These are phyloP conservation scores for Neurospora sublineolata DNA, from an alignment of 495 filamentous ascomycete genomes.

Conservation along the genomic window DNA sequence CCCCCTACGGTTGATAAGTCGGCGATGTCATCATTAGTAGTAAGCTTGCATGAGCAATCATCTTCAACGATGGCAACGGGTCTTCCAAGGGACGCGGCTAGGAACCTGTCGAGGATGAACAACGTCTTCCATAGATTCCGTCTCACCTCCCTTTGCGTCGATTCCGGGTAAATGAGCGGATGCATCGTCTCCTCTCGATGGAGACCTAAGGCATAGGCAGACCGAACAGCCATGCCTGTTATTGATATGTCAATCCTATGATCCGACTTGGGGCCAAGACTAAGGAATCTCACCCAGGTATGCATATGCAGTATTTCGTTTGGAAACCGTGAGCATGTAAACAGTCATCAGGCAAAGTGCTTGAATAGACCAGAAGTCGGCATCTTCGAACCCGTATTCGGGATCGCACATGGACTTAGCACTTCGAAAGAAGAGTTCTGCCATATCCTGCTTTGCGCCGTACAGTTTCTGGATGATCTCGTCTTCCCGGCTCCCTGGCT, in stretches of 20 bases:
- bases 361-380: slow-evolving; percentile 51
- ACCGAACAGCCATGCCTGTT: slow-evolving; percentile 51
- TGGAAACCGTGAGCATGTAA: slow-evolving; percentile 46
- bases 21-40: slow-evolving; percentile 29
- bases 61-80: slow-evolving; percentile 51
- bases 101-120: slow-evolving; percentile 50
- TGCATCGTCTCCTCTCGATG: slow-evolving; percentile 50
- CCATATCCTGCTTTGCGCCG: slow-evolving; percentile 32
- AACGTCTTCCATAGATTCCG: slow-evolving; percentile 49
- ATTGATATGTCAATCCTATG: neutral
- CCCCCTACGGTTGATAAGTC: slow-evolving; percentile 15
- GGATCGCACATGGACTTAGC: slow-evolving; percentile 45
- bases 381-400: slow-evolving; percentile 47
- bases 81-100: slow-evolving; percentile 46
- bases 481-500: slow-evolving; percentile 34
- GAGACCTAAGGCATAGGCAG: slow-evolving; percentile 47
- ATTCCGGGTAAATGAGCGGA: slow-evolving; percentile 29
- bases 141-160: slow-evolving; percentile 32
- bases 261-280: neutral
- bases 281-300: slow-evolving; percentile 36
- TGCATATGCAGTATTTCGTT: slow-evolving; percentile 48
- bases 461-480: slow-evolving; percentile 40
- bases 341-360: slow-evolving; percentile 49
- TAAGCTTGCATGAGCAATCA: slow-evolving; percentile 39
- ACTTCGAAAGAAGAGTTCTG: slow-evolving; percentile 48